Evolutionary conservation across 2,329 filamentous ascomycete species (phyloP).

Genomic region (Talaromyces verruculosus): DNA sequence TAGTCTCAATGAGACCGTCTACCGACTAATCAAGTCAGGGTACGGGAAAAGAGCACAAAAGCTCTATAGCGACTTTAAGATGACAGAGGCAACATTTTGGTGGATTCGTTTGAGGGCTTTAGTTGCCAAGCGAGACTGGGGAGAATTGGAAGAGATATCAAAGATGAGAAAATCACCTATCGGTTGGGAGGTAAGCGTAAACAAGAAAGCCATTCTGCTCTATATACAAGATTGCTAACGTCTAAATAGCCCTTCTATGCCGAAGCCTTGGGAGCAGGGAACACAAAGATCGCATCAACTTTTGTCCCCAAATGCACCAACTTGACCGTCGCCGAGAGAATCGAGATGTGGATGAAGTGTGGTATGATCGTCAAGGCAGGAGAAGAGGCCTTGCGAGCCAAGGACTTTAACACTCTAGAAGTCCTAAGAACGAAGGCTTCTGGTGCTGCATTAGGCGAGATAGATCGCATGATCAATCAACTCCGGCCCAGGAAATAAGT

Average conservation of each 20-base stretch:
- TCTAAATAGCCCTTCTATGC: conserved; percentile 78
- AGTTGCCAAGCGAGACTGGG: conserved; percentile 87
- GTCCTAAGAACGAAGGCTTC: conserved; percentile 72
- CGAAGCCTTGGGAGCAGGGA: conserved; percentile 81
- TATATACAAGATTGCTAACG: conserved; percentile 30
- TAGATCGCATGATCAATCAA: conserved; percentile 72
- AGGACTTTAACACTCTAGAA: conserved; percentile 73
- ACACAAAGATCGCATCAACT: conserved; percentile 75
- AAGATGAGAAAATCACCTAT: conserved; percentile 80
- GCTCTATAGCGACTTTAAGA: conserved; percentile 86
- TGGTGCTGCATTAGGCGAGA: conserved; percentile 69
- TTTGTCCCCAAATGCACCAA: conserved; percentile 87
- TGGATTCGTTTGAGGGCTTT: conserved; percentile 84
- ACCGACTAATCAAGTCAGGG: conserved; percentile 77
- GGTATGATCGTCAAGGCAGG: conserved; percentile 84
- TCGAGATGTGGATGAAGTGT: conserved; percentile 96
- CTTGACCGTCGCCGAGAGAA: conserved; percentile 65
- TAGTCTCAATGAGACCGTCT: conserved; percentile 87
- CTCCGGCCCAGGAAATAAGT: conserved; percentile 47
- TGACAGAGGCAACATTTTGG: conserved; percentile 85
- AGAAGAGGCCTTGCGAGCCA: conserved; percentile 82
- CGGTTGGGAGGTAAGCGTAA: conserved; percentile 78
- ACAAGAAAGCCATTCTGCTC: conserved; percentile 14
- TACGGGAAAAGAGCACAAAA: conserved; percentile 84
- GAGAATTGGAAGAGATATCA: conserved; percentile 81